These are phyloP conservation scores for Malania oleifera DNA, from an alignment of 164 flowering plant genomes.

Conservation along the genomic window DNA sequence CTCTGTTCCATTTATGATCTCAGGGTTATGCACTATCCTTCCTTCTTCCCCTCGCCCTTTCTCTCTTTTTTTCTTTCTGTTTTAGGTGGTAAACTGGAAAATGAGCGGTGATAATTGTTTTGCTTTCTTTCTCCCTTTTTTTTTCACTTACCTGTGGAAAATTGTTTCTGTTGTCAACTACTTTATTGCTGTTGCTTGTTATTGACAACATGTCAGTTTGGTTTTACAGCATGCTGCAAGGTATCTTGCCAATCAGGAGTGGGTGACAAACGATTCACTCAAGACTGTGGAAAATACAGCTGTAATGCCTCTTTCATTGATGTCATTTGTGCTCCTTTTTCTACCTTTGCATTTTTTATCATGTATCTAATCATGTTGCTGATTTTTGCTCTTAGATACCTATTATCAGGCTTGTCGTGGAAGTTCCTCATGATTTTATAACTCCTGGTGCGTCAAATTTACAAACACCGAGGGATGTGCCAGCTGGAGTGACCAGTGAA, in stretches of 20 bases:
- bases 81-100: too few relatives aligned
- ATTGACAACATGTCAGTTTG: constrained; percentile 3
- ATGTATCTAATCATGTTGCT: neutral
- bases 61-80: too few relatives aligned
- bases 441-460: constrained; percentile 35
- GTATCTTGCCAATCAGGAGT: constrained; percentile 96
- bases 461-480: constrained; percentile 40
- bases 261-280: constrained; percentile 93
- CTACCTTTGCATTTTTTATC: neutral
- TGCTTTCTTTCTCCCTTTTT: neutral
- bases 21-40: too few relatives aligned
- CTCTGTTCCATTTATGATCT: too few relatives aligned
- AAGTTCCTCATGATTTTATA: constrained; percentile 72
- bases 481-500: constrained; percentile 25
- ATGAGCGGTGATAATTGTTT: neutral
- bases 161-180: neutral
- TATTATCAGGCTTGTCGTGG: constrained; percentile 92
- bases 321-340: neutral
- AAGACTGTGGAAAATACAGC: constrained; percentile 98
- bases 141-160: neutral
- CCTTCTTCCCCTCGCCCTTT: too few relatives aligned
- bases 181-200: neutral
- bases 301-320: constrained; percentile 37
- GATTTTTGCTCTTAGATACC: constrained; percentile 57
- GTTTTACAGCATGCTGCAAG: constrained; percentile 91